Evolutionary conservation across 108 stramenopile genomes (phyloP), one percentile per base, ranked within the genome.

Genomic region (Cylindrotheca fusiformis): DNA sequence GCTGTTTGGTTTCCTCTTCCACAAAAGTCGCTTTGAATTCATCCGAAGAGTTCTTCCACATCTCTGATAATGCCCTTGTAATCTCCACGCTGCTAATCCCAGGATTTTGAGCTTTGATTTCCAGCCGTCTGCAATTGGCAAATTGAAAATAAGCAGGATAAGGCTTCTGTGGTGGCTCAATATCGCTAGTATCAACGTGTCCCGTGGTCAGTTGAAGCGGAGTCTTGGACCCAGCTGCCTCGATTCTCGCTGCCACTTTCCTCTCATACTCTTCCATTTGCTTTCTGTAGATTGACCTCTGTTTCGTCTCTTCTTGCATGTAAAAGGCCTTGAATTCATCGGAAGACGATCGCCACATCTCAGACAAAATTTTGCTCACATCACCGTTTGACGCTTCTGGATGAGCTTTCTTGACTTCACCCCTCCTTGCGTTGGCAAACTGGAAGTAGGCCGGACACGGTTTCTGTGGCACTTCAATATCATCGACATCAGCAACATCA

Each of bases 391-490:
- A 41, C 0, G 32, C 52, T 5, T 18, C 32, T n/a, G 63, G 63
- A 33, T 63, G 30, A 17, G 48, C 44, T n/a, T 33, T 32, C 63
- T 63, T 63, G 32, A 63, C 63, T 12, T 8, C 21, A 24, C 24
- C 27, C 31, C 63, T 44, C 30, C 51, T 19, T 46, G 48, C 49
- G 23, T 63, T 63, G 1, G 51, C 48, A 32, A 52, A 63, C 19
- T 47, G 23, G 22, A 63, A 63, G 24, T 63, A 52, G 18, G 63
- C 63, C 6, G 63, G 63, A 25, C 20, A 24, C 4, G 63, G 63
- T 33, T 63, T 63, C 51, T 63, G 48, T 1, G 63, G 63, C 2
- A 29, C 45, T 1, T 50, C 36, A 19, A 48, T 47, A 21, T 63
- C 63, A 22, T 52, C 27, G 14, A 32, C 51, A 21, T 51, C 36